Base-by-base conservation (phyloP, 352 stramenopile species). In the Phytophthora brassicae region DNA sequence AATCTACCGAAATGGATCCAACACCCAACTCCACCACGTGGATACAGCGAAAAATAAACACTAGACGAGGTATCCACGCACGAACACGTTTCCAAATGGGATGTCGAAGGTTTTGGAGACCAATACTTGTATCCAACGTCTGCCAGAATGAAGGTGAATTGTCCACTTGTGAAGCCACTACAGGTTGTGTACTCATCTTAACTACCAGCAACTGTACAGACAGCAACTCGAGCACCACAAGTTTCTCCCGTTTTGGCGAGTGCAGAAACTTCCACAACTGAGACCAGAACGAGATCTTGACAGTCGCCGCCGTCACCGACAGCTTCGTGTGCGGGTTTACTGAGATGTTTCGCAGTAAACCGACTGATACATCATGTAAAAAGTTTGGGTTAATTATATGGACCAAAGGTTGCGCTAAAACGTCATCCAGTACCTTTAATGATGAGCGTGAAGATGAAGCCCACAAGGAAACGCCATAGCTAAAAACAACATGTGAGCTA, bases 251-350 rank as follows among this genome's bases (percentile, higher is more conserved):
- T 5, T 68, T 73, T 6, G 77, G 79, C 9, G 79, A 56, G 9
- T 60, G 67, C 9, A 89, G n/a, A 39, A 90, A 90, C 19, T 44
- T 53, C 74, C 71, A 79, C 22, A 89, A 36, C 8, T 79, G 64
- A 9, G 61, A 51, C 82, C 83, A 91, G 42, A 92, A 60, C 17
- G 65, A 73, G 26, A 94, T 60, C n/a, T 72, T 66, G 6, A 91
- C 48, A 0, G 53, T 46, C 1, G 49, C 46, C 9, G 81, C 43
- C 2, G 33, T 60, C n/a, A 94, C 56, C 9, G 68, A 74, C n/a
- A 91, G n/a, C 48, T 60, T 75, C 13, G 68, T 83, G 3, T 47
- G 17, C 4, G 68, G 22, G 41, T 84, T 59, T 9, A 88, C 20
- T 8, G 33, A 28, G 38, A 94, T 79, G 42, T 88, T 79, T 4